Conservation (phyloP, 306 rosid genomes). For the Vicia faba region DNA sequence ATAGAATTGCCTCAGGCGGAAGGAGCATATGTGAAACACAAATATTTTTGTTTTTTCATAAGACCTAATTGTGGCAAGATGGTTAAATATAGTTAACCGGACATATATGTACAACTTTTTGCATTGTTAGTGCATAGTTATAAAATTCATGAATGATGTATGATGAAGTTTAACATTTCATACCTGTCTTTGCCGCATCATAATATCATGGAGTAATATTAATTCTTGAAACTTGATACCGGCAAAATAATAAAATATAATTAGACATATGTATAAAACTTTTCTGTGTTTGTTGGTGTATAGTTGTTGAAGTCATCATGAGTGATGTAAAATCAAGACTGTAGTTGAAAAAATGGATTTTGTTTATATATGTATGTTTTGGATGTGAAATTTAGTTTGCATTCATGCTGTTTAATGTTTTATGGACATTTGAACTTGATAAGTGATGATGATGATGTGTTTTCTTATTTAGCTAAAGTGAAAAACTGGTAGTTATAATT, state of each 20-base stretch:
- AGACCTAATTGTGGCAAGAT: background rate
- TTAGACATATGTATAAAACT: background rate
- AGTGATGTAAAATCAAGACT: background rate
- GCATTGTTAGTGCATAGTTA: background rate
- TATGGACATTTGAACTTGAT: slow-evolving; percentile 23
- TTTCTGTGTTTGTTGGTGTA: background rate
- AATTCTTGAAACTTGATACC: background rate
- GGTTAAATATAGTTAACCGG: background rate
- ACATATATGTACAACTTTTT: background rate
- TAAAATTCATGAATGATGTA: slow-evolving; percentile 2
- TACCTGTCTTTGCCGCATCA: background rate
- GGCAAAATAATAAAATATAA: background rate
- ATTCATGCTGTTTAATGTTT: background rate
- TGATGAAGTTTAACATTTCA: background rate
- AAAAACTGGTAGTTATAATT: slow-evolving; percentile 15
- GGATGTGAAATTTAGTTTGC: slow-evolving; percentile 16
- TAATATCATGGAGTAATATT: background rate
- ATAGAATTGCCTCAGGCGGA: background rate
- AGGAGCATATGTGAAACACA: background rate
- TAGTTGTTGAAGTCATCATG: background rate
- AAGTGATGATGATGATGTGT: slow-evolving; percentile 13
- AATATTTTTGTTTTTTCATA: background rate
- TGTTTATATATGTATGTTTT: slow-evolving; percentile 6
- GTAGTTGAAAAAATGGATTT: background rate
- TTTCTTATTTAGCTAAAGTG: background rate